phyloP scores from a whole-genome alignment of 257 asterid genomes.

The Lycium ferocissimum region DNA sequence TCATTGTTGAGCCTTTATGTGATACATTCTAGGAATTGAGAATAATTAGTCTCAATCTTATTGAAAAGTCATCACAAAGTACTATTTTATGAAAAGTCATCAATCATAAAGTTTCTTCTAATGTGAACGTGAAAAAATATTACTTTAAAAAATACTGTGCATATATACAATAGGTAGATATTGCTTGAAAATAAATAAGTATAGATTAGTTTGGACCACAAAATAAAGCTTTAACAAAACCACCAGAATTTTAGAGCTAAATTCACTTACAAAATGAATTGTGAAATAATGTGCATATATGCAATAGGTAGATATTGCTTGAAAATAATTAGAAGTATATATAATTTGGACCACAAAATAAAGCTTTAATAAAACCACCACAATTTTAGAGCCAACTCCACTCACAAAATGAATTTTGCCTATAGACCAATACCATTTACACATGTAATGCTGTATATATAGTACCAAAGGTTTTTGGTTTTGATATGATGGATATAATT shows the following conservation, averaged over 20 bases:
- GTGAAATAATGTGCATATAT: background rate
- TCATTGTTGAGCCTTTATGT: background rate
- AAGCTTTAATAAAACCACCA: background rate
- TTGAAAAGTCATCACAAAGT: background rate
- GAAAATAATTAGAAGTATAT: background rate
- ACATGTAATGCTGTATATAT: background rate
- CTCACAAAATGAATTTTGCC: background rate
- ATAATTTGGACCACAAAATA: background rate
- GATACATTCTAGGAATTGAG: background rate
- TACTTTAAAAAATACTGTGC: background rate
- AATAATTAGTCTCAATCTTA: background rate
- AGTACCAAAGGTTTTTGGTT: too few relatives aligned
- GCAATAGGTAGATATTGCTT: background rate
- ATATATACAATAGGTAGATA: background rate
- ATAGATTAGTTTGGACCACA: background rate
- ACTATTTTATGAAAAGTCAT: constrained; percentile 10
- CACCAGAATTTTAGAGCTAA: background rate
- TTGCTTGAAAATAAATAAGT: background rate
- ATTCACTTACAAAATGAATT: background rate
- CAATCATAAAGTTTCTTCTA: background rate
- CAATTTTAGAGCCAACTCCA: background rate
- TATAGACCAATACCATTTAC: background rate
- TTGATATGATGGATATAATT: too few relatives aligned
- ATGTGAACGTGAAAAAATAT: too few relatives aligned
- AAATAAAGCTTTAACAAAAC: background rate